Evolutionary conservation across 2,329 filamentous ascomycete species (phyloP).

Genomic region (Aspergillus pseudoglaucus): DNA sequence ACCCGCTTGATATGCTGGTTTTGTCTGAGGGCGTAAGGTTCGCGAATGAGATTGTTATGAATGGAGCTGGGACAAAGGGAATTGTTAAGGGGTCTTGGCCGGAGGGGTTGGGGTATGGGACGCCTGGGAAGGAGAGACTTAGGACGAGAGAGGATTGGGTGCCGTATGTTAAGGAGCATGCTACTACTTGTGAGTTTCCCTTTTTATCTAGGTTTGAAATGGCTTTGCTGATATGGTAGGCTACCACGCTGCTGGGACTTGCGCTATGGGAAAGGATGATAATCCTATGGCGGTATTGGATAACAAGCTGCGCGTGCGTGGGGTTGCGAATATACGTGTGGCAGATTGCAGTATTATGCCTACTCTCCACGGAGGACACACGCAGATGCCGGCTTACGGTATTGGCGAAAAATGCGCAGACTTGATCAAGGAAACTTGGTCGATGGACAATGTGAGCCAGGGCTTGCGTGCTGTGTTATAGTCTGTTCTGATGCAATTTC

Average conservation of each 20-base stretch:
- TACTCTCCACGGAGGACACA: constrained; percentile 45
- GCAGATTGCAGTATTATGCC: constrained; percentile 51
- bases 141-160: constrained; percentile 54
- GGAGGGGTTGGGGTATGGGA: constrained; percentile 39
- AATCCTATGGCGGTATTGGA: constrained; percentile 50
- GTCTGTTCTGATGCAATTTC: too few species aligned
- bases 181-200: constrained; percentile 50
- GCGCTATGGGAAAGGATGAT: constrained; percentile 47
- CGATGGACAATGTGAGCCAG: not conserved
- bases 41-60: constrained; percentile 55
- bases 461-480: not conserved
- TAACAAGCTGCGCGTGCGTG: constrained; percentile 47
- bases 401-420: constrained; percentile 52
- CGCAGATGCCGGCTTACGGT: constrained; percentile 54
- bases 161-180: constrained; percentile 51
- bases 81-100: constrained; percentile 58
- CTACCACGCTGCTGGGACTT: constrained; percentile 54
- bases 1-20: constrained; percentile 54
- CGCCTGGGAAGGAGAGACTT: constrained; percentile 43
- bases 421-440: constrained; percentile 41
- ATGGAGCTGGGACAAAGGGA: constrained; percentile 52
- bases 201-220: too few species aligned
- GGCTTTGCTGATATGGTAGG: constrained; percentile 17
- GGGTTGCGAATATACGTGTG: constrained; percentile 49
- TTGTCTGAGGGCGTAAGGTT: constrained; percentile 53